Conservation (phyloP, 2,329 filamentous ascomycete genomes). For the Claviceps sp. region DNA sequence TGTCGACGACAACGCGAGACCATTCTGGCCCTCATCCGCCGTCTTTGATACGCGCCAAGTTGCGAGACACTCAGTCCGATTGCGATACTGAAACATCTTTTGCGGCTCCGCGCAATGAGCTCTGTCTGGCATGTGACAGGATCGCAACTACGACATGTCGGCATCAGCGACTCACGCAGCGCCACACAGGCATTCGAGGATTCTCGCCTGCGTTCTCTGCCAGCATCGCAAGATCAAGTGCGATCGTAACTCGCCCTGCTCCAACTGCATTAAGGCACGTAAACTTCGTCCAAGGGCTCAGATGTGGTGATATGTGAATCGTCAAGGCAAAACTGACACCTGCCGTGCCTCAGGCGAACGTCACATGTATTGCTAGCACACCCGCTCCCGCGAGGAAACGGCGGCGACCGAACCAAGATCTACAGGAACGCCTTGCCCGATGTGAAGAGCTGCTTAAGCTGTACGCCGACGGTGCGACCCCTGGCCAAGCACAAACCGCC, state of each 20-base stretch:
- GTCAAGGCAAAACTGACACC: slow-evolving; percentile 2
- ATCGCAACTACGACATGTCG: slow-evolving; percentile 17
- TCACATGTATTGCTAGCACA: slow-evolving; percentile 45
- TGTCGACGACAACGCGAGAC: too few species aligned
- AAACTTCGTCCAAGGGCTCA: background rate
- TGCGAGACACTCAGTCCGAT: background rate
- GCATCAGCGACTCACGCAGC: slow-evolving; percentile 12
- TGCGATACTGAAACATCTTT: background rate
- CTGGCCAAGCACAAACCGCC: slow-evolving; percentile 11
- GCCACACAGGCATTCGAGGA: slow-evolving; percentile 28
- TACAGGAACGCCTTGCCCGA: slow-evolving; percentile 45
- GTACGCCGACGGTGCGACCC: slow-evolving; percentile 31
- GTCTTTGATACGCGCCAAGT: too few species aligned
- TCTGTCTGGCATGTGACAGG: slow-evolving; percentile 18
- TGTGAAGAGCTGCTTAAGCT: slow-evolving; percentile 46
- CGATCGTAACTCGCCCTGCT: slow-evolving; percentile 44
- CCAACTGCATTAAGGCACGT: slow-evolving; percentile 46
- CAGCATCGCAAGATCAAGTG: slow-evolving; percentile 52
- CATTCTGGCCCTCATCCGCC: too few species aligned
- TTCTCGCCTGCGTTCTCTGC: slow-evolving; percentile 43
- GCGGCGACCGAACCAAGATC: slow-evolving; percentile 45
- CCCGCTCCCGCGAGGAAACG: slow-evolving; percentile 47
- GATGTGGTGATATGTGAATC: background rate
- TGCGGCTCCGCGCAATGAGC: background rate
- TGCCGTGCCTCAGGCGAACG: slow-evolving; percentile 33